phyloP scores from a whole-genome alignment of 164 flowering plant genomes.

The Nymphaea colorata region DNA sequence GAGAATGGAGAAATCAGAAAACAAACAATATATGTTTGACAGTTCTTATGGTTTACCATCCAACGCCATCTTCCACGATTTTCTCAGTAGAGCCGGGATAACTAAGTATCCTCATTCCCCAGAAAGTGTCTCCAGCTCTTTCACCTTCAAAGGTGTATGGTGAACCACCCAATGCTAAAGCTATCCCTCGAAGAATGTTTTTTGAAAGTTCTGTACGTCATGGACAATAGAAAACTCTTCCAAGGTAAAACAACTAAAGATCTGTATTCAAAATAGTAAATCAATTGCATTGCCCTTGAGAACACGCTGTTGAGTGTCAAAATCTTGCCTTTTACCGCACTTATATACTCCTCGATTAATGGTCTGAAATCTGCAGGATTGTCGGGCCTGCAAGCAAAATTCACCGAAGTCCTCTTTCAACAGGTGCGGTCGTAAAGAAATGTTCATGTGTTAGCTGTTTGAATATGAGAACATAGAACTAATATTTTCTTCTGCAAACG shows the following conservation, averaged over 20 bases:
- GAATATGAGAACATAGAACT: too few species aligned
- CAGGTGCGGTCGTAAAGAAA: too few species aligned
- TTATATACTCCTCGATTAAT: slow-evolving; percentile 69
- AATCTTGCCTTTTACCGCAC: slow-evolving; percentile 52
- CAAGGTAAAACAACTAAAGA: too few species aligned
- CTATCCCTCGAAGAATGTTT: slow-evolving; percentile 78
- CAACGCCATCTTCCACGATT: slow-evolving; percentile 41
- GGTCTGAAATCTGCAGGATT: slow-evolving; percentile 45
- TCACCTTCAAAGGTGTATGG: slow-evolving; percentile 66
- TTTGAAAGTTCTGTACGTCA: slow-evolving; percentile 56
- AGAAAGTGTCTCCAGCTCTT: slow-evolving; percentile 81
- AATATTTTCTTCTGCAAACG: too few species aligned
- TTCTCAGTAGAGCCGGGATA: slow-evolving; percentile 44
- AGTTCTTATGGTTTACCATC: slow-evolving; percentile 48
- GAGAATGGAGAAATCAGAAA: background rate
- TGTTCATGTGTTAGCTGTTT: too few species aligned
- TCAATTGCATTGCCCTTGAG: too few species aligned
- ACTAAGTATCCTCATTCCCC: slow-evolving; percentile 82
- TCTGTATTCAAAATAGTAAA: too few species aligned
- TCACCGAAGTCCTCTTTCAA: too few species aligned
- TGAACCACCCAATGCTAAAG: slow-evolving; percentile 77
- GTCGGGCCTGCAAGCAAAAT: slow-evolving; percentile 44
- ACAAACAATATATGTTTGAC: background rate
- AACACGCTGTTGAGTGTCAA: too few species aligned
- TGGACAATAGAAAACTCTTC: background rate